phyloP scores from a whole-genome alignment of 345 rosid species.

The Lepidium didymum region DNA sequence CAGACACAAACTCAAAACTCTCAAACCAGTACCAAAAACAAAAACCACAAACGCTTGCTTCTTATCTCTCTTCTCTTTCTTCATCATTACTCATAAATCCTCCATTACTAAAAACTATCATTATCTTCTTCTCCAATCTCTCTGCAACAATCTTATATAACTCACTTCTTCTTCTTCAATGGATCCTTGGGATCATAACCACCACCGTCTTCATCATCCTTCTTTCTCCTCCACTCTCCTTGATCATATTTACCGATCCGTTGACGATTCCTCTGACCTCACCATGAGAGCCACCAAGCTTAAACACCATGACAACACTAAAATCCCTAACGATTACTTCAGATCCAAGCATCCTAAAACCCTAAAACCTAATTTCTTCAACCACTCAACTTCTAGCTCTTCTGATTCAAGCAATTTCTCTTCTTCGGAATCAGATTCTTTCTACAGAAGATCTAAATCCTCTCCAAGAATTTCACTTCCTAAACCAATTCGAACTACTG shows the following conservation, averaged over 20 bases:
- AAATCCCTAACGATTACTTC: conserved; percentile 25
- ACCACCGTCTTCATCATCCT: conserved; percentile 30
- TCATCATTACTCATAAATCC: conserved; percentile 9
- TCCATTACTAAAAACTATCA: conserved; percentile 31
- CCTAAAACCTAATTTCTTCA: conserved; percentile 18
- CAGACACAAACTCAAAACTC: neutral
- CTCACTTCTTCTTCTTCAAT: conserved; percentile 3
- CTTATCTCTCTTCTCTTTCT: neutral
- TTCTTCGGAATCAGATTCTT: conserved; percentile 64
- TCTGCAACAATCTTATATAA: conserved; percentile 7
- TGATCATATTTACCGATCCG: conserved; percentile 59
- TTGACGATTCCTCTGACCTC: conserved; percentile 40
- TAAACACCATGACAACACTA: neutral
- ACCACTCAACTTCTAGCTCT: conserved; percentile 62
- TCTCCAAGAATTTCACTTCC: conserved; percentile 25
- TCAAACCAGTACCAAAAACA: neutral
- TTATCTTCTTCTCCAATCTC: conserved; percentile 2
- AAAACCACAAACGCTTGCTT: conserved; percentile 18
- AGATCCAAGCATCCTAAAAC: neutral
- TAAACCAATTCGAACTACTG: conserved; percentile 49
- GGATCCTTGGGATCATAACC: conserved; percentile 38
- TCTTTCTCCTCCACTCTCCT: conserved; percentile 80
- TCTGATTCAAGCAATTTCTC: conserved; percentile 78
- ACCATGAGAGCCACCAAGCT: conserved; percentile 14
- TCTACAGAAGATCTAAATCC: conserved; percentile 16